Conservation (phyloP, 441 rosid genomes). For the Populus hybrid region DNA sequence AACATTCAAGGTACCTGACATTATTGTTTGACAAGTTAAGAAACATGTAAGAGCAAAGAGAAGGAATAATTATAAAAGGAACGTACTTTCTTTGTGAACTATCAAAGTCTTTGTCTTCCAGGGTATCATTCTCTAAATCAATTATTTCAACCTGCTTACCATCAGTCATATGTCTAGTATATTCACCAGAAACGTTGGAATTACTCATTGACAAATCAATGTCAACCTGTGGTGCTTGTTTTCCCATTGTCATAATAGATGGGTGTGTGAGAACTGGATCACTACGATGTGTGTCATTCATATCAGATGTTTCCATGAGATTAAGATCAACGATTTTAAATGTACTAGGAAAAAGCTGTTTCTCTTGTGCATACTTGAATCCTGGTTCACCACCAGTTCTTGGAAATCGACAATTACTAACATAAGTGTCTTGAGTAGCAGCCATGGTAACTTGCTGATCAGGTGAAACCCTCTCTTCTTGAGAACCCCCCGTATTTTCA, state of each 20-base stretch:
- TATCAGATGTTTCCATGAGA: conserved; percentile 68
- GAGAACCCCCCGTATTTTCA: conserved; percentile 26
- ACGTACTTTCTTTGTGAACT: conserved; percentile 58
- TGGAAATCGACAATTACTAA: conserved; percentile 28
- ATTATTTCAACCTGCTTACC: conserved; percentile 82
- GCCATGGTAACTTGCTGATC: conserved; percentile 27
- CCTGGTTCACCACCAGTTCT: conserved; percentile 32
- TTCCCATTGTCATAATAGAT: conserved; percentile 35
- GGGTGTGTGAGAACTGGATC: conserved; percentile 37
- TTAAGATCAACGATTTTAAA: conserved; percentile 93
- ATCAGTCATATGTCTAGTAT: conserved; percentile 39
- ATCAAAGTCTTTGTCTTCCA: conserved; percentile 51
- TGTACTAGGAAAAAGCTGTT: conserved; percentile 71
- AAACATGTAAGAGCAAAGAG: background rate
- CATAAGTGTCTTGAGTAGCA: conserved; percentile 33
- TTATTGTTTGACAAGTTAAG: conserved; percentile 1
- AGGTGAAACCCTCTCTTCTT: conserved; percentile 29
- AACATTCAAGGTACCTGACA: background rate
- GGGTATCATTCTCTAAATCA: conserved; percentile 76
- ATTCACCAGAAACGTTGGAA: conserved; percentile 49
- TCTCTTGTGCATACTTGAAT: conserved; percentile 56
- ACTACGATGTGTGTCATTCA: conserved; percentile 43
- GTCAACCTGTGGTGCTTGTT: conserved; percentile 53
- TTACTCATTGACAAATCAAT: conserved; percentile 79
- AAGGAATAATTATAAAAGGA: background rate